phyloP scores from a whole-genome alignment of 73 alveolate genomes.

The Durusdinium trenchii region DNA sequence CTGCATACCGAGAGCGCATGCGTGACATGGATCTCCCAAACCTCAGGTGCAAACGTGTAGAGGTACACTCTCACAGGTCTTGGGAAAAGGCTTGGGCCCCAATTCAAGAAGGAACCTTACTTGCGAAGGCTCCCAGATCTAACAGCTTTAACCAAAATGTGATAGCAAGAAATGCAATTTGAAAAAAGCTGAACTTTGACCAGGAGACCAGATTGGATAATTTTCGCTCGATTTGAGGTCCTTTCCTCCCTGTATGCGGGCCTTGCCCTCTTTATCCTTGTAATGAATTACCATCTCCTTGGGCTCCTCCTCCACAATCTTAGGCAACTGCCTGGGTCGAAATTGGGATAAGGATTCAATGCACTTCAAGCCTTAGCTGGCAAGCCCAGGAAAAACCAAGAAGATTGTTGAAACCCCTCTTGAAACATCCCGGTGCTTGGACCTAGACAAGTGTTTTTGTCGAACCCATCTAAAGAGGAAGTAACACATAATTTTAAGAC shows the following conservation, averaged over 20 bases:
- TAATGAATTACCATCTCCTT: not conserved
- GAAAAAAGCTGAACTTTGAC: not conserved
- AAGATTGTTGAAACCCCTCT: not conserved
- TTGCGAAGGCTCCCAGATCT: not conserved
- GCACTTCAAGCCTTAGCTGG: not conserved
- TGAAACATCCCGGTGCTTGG: not conserved
- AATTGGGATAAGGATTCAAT: not conserved
- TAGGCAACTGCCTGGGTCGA: not conserved
- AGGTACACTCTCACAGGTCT: not conserved
- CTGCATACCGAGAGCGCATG: not conserved
- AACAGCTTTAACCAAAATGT: too few species aligned
- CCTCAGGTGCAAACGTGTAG: not conserved
- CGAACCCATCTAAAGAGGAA: not conserved
- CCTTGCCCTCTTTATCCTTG: not conserved
- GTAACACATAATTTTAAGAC: not conserved
- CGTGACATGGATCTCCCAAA: constrained; percentile 13
- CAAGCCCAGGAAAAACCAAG: not conserved
- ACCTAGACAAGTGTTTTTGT: not conserved
- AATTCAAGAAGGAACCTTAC: not conserved
- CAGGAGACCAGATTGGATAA: constrained; percentile 10
- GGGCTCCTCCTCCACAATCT: not conserved
- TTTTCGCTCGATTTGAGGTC: not conserved
- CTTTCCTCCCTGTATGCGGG: not conserved
- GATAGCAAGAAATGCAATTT: not conserved
- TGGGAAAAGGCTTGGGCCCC: not conserved